Evolutionary conservation across 108 stramenopile genomes (phyloP).

Genomic region (Conticribra guillardii): DNA sequence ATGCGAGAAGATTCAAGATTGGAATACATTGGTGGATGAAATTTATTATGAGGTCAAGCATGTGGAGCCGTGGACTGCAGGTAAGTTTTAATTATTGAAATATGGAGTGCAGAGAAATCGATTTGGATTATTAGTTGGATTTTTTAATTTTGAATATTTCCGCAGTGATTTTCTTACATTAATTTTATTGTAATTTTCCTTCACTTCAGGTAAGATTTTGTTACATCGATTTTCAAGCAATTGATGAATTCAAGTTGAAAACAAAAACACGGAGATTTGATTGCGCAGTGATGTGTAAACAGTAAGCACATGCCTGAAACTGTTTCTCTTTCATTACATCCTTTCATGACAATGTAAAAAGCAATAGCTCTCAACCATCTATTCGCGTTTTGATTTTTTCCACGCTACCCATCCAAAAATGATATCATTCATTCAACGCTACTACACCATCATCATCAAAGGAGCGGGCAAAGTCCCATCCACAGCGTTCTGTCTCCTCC

Average conservation of each 20-base stretch:
- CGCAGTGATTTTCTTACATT: not conserved
- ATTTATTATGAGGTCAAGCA: conserved; percentile 92
- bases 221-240: not conserved
- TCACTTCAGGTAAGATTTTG: conserved; percentile 29
- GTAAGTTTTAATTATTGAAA: too few species aligned
- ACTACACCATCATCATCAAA: too few species aligned
- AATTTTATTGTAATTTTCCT: not conserved
- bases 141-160: not conserved
- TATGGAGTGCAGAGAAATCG: too few species aligned
- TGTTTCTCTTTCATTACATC: not conserved
- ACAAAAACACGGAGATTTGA: not conserved
- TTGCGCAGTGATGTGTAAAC: not conserved
- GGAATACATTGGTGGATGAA: conserved; percentile 89
- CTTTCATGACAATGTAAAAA: too few species aligned
- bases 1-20: conserved; percentile 81
- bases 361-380: not conserved
- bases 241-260: not conserved
- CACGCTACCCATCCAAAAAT: not conserved
- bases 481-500: conserved; percentile 92
- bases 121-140: not conserved
- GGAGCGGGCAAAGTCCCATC: conserved; percentile 80
- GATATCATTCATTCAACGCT: too few species aligned
- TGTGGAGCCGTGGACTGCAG: conserved; percentile 91
- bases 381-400: not conserved
- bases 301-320: conserved; percentile 14